Conservation (phyloP, 176 grass and related monocot species). For the Oryza punctata region DNA sequence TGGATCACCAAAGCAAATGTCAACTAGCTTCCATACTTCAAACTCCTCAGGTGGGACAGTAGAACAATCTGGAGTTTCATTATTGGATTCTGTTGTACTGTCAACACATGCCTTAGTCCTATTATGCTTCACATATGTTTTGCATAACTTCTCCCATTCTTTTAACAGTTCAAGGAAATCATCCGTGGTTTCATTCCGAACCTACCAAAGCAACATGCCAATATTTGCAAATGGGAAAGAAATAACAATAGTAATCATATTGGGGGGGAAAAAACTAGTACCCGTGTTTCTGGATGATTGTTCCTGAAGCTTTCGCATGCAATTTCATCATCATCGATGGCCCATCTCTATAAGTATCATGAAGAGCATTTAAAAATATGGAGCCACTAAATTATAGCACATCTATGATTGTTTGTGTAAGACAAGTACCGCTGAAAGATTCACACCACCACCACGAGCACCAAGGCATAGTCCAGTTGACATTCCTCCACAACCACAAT, state of each 20-base stretch:
- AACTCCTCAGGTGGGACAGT: slow-evolving; percentile 53
- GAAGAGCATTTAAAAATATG: slow-evolving; percentile 39
- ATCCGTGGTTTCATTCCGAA: slow-evolving; percentile 69
- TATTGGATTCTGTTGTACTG: slow-evolving; percentile 43
- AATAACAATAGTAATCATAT: slow-evolving; percentile 26
- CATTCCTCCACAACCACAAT: slow-evolving; percentile 94
- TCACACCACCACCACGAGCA: slow-evolving; percentile 64
- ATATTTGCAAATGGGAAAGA: slow-evolving; percentile 14
- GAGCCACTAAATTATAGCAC: slow-evolving; percentile 31
- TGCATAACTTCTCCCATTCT: slow-evolving; percentile 88
- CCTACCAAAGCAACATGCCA: slow-evolving; percentile 55
- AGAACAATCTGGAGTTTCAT: slow-evolving; percentile 40
- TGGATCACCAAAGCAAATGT: slow-evolving; percentile 94
- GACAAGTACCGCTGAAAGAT: slow-evolving; percentile 73
- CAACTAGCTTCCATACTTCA: slow-evolving; percentile 81
- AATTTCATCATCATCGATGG: slow-evolving; percentile 73
- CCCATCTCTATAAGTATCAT: slow-evolving; percentile 71
- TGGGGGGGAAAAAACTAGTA: slow-evolving; percentile 46
- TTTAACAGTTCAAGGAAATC: slow-evolving; percentile 88
- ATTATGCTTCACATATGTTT: slow-evolving; percentile 50
- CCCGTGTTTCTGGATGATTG: slow-evolving; percentile 86
- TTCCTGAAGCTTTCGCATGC: slow-evolving; percentile 71
- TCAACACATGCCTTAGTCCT: slow-evolving; percentile 26
- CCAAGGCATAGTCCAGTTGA: slow-evolving; percentile 92
- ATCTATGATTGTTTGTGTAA: slow-evolving; percentile 28